A percentile compares a stretch with the other conserved stretches of the same genome.
Evolutionary conservation across 192 early-diverging fungal species (phyloP).

Genomic region (Jimgerdemannia lactiflua): DNA sequence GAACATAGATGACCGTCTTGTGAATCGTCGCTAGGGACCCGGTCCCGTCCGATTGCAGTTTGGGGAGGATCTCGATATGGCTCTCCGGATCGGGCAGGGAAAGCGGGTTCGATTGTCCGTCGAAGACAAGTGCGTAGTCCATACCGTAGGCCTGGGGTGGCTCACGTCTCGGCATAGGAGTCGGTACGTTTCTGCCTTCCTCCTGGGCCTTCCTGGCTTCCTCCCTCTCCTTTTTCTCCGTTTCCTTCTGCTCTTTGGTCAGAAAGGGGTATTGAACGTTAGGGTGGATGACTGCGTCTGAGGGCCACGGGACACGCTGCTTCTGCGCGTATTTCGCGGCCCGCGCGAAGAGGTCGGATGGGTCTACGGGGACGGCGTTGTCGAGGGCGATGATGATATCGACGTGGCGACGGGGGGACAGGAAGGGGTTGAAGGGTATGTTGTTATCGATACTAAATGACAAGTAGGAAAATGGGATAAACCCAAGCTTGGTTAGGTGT

Average conservation of each 20-base stretch:
- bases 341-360: constrained; percentile 61
- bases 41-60: no score
- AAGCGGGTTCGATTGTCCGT: constrained; percentile 28
- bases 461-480: no score
- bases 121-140: constrained; percentile 51
- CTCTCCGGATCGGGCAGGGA: constrained; percentile 1
- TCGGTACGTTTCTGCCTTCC: no score
- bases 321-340: constrained; percentile 59
- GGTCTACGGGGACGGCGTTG: constrained; percentile 65
- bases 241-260: no score
- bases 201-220: no score
- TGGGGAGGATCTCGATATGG: no score
- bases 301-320: constrained; percentile 53
- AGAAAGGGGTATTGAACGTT: no score
- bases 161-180: no score
- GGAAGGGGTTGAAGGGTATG: constrained; percentile 70
- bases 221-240: no score
- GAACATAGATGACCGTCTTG: constrained; percentile 59
- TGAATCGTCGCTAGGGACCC: no score
- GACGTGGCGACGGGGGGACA: constrained; percentile 60
- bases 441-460: constrained; percentile 83
- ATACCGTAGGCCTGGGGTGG: no score
- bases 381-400: constrained; percentile 79
- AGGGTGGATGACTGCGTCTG: no score
- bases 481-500: constrained; percentile 45